phyloP scores from a whole-genome alignment of 1,139 yeast species.

The Debaryomyces coudertii region DNA sequence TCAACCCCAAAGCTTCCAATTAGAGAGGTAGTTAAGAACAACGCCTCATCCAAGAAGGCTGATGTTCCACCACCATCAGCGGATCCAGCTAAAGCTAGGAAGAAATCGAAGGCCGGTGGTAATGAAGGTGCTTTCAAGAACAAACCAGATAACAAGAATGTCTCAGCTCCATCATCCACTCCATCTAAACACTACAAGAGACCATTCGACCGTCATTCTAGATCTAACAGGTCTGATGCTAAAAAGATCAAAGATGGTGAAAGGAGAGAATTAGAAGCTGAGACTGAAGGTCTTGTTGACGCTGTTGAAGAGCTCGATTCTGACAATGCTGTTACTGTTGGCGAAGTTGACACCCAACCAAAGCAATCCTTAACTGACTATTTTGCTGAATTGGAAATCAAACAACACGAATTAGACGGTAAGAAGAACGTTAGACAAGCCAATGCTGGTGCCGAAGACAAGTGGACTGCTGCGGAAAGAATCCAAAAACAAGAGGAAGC shows the following conservation, averaged over 20 bases:
- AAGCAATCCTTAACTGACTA: conserved; percentile 73
- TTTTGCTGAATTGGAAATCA: conserved; percentile 61
- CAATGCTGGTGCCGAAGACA: conserved; percentile 61
- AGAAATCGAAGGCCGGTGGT: conserved; percentile 72
- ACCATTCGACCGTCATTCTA: conserved; percentile 81
- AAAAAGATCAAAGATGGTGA: conserved; percentile 83
- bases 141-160: conserved; percentile 73
- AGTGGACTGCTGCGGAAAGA: conserved; percentile 66
- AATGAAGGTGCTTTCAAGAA: conserved; percentile 88
- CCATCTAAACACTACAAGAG: conserved; percentile 62
- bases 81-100: conserved; percentile 79
- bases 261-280: conserved; percentile 60
- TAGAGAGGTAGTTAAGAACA: conserved; percentile 80
- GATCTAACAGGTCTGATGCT: conserved; percentile 78
- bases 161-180: conserved; percentile 59
- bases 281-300: conserved; percentile 64
- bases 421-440: conserved; percentile 53
- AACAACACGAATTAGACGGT: conserved; percentile 50
- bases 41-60: conserved; percentile 84
- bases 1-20: conserved; percentile 56
- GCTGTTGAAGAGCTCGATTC: conserved; percentile 57
- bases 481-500: conserved; percentile 60
- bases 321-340: conserved; percentile 43
- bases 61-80: conserved; percentile 86
- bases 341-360: conserved; percentile 46